These are phyloP conservation scores for Saccharomycopsis fibuligera DNA, from an alignment of 805 yeast species.

Conservation along the genomic window DNA sequence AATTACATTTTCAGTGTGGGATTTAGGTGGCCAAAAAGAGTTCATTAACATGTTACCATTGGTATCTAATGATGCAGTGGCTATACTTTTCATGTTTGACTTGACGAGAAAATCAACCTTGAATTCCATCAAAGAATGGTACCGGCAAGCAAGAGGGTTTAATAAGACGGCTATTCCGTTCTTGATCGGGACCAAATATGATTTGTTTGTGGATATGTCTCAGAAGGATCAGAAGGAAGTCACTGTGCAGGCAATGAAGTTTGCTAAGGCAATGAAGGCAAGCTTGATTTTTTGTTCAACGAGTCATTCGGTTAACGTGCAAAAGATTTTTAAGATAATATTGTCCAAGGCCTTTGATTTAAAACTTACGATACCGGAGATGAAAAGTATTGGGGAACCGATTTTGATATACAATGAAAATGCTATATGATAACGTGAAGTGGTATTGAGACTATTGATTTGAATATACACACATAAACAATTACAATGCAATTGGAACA, in stretches of 20 bases:
- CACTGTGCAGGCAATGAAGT: slow-evolving; percentile 74
- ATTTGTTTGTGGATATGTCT: slow-evolving; percentile 72
- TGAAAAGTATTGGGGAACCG: slow-evolving; percentile 86
- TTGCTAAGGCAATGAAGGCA: slow-evolving; percentile 86
- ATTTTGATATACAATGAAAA: slow-evolving; percentile 55
- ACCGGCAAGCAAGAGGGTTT: slow-evolving; percentile 81
- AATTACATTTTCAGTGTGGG: slow-evolving; percentile 90
- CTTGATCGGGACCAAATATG: slow-evolving; percentile 90
- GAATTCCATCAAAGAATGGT: slow-evolving; percentile 91
- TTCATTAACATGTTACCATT: slow-evolving; percentile 93
- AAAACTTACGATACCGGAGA: slow-evolving; percentile 76
- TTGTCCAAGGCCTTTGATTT: slow-evolving; percentile 87
- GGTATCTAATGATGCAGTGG: slow-evolving; percentile 88
- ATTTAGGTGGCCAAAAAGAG: slow-evolving; percentile 91
- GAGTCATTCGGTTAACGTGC: slow-evolving; percentile 85
- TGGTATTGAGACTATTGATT: too few species aligned
- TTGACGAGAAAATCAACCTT: slow-evolving; percentile 79
- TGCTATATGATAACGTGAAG: not conserved
- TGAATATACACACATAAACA: too few species aligned
- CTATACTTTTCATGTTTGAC: slow-evolving; percentile 85
- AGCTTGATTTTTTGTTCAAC: slow-evolving; percentile 83
- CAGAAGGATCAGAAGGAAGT: slow-evolving; percentile 78
- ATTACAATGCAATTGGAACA: too few species aligned
- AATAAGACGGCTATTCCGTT: slow-evolving; percentile 89
- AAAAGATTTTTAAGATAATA: slow-evolving; percentile 86